Conservation (phyloP, 108 stramenopile species). For the Tribonema minus region DNA sequence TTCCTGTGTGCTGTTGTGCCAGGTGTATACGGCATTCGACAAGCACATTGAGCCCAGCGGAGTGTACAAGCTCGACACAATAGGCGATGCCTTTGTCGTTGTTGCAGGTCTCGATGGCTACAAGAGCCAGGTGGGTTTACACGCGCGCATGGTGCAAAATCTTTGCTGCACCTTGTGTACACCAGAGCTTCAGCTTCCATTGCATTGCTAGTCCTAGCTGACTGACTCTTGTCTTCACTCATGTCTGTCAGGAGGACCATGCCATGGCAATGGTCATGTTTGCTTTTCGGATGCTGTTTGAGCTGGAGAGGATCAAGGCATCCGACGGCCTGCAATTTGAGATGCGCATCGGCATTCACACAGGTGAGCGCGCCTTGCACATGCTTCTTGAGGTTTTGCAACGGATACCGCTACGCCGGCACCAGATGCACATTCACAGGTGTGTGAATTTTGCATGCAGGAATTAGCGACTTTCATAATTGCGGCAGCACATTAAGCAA, state of each 20-base stretch:
- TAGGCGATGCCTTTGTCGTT: constrained; percentile 42
- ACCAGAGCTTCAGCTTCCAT: no score
- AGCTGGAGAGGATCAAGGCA: constrained; percentile 35
- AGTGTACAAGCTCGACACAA: constrained; percentile 45
- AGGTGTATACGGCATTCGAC: constrained; percentile 44
- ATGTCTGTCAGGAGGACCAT: constrained; percentile 1
- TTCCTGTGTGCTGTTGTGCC: neutral
- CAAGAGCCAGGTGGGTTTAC: constrained; percentile 22
- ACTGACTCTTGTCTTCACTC: no score
- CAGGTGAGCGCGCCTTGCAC: constrained; percentile 27
- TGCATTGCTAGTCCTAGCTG: neutral
- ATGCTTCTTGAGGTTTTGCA: neutral
- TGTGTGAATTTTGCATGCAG: neutral
- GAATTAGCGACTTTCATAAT: neutral
- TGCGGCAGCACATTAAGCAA: neutral
- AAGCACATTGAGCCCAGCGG: constrained; percentile 30
- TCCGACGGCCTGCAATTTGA: constrained; percentile 44
- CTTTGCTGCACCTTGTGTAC: no score
- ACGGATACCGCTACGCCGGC: neutral
- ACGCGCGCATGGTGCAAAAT: no score
- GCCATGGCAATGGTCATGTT: constrained; percentile 45
- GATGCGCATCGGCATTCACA: constrained; percentile 45
- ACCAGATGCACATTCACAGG: neutral
- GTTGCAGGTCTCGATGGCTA: constrained; percentile 32
- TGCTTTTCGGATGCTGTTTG: constrained; percentile 47